Conservation (phyloP, 805 yeast species). For the Helenozyma rhizophorensis region DNA sequence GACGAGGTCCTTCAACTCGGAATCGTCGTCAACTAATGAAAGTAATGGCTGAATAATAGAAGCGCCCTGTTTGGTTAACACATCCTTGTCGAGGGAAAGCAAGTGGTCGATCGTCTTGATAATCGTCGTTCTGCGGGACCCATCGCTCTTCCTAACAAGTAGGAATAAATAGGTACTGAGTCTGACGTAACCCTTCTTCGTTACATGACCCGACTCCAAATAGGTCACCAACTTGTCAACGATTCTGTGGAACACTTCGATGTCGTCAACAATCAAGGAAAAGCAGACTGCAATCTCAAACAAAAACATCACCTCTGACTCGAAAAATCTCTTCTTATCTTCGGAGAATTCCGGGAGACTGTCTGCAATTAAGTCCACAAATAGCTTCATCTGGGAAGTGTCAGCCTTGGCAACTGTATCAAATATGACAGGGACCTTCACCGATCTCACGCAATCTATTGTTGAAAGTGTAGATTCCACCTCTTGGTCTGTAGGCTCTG, state of each 20-base stretch:
- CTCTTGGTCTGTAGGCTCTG: constrained; percentile 92
- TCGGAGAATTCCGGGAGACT: constrained; percentile 24
- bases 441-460: constrained; percentile 73
- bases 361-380: constrained; percentile 24
- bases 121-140: constrained; percentile 8
- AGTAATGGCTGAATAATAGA: constrained; percentile 46
- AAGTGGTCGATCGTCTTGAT: constrained; percentile 18
- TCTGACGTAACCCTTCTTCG: constrained; percentile 36
- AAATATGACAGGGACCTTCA: constrained; percentile 56
- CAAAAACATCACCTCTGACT: constrained; percentile 45
- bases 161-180: constrained; percentile 50
- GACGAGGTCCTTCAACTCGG: constrained; percentile 33
- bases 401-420: constrained; percentile 42
- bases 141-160: constrained; percentile 34
- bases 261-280: constrained; percentile 26
- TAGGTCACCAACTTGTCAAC: constrained; percentile 11
- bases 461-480: constrained; percentile 82
- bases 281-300: constrained; percentile 41
- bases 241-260: constrained; percentile 16
- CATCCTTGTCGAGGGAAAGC: constrained; percentile 35
- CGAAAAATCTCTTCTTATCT: constrained; percentile 37
- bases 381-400: constrained; percentile 35
- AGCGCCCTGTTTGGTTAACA: constrained; percentile 40
- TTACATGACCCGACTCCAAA: constrained; percentile 14
- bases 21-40: constrained; percentile 41